Percentiles rank a stretch among this genome's conserved stretches.
phyloP scores from a whole-genome alignment of 208 protist genomes.

The Trypanosoma grayi region DNA sequence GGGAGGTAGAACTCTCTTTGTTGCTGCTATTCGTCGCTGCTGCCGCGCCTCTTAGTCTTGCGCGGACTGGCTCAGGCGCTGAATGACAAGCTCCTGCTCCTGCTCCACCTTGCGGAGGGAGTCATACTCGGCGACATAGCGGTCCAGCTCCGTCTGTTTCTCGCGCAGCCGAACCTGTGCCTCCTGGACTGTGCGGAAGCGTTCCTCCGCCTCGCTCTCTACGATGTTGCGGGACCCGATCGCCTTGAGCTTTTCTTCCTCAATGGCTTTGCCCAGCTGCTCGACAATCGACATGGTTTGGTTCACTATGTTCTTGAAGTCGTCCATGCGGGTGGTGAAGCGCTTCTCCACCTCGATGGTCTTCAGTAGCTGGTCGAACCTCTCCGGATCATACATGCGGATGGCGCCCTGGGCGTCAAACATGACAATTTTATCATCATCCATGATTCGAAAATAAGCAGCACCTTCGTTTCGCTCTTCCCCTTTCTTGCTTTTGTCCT shows the following conservation, averaged over 20 bases:
- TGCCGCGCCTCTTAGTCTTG: conserved; percentile 26
- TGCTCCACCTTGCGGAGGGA: conserved; percentile 79
- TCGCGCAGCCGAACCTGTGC: conserved; percentile 82
- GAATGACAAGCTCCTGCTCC: conserved; percentile 79
- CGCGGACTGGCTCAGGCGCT: conserved; percentile 69
- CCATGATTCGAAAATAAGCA: too few relatives aligned
- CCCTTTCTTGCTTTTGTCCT: conserved; percentile 1
- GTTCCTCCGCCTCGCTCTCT: conserved; percentile 87
- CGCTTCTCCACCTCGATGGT: conserved; percentile 63
- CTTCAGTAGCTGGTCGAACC: conserved; percentile 83
- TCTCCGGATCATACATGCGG: conserved; percentile 90
- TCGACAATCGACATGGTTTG: conserved; percentile 84
- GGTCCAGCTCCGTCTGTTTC: conserved; percentile 88
- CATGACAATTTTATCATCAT: conserved; percentile 85
- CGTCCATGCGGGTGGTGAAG: conserved; percentile 83
- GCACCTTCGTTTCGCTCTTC: too few relatives aligned
- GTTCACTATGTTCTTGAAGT: conserved; percentile 76
- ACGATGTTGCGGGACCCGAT: conserved; percentile 86
- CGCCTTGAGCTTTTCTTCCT: conserved; percentile 82
- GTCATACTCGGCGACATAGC: conserved; percentile 87
- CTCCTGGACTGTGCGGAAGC: conserved; percentile 71
- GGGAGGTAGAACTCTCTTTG: too few relatives aligned
- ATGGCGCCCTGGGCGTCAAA: conserved; percentile 88
- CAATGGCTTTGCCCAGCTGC: conserved; percentile 75
- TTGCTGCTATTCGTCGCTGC: too few relatives aligned